These are phyloP conservation scores for Phytophthora melonis DNA, from an alignment of 352 stramenopile genomes.

Conservation along the genomic window DNA sequence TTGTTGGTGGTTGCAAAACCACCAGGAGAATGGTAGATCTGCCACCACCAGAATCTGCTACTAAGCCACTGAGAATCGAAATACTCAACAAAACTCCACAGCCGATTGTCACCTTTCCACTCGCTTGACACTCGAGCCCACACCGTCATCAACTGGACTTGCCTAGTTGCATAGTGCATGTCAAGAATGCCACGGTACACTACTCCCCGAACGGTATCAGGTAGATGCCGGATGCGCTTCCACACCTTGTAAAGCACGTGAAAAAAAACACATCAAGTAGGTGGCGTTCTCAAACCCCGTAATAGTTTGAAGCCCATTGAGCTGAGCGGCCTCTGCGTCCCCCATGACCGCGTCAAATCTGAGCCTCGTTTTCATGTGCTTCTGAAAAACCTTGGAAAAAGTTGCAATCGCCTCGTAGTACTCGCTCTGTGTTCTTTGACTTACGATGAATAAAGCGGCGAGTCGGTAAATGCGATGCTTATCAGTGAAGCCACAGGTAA, in stretches of 20 bases:
- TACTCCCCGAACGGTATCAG: background rate
- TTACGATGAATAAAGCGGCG: too few relatives aligned
- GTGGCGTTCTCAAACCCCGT: too few relatives aligned
- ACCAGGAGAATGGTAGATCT: slow-evolving; percentile 22
- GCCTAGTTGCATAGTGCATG: slow-evolving; percentile 14
- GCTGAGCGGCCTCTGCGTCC: too few relatives aligned
- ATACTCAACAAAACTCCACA: slow-evolving; percentile 10
- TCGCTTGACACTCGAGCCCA: background rate
- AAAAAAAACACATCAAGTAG: slow-evolving; percentile 25
- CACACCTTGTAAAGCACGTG: slow-evolving; percentile 34
- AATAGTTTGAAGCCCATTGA: too few relatives aligned
- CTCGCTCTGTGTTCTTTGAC: too few relatives aligned
- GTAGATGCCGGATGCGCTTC: slow-evolving; percentile 21
- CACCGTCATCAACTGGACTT: background rate
- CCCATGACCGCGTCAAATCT: too few relatives aligned
- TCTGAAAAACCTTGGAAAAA: too few relatives aligned
- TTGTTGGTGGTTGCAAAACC: slow-evolving; percentile 23
- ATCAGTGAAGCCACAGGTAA: too few relatives aligned
- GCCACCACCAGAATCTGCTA: slow-evolving; percentile 22
- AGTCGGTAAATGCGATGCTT: too few relatives aligned
- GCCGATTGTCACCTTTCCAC: background rate
- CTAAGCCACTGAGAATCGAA: slow-evolving; percentile 17
- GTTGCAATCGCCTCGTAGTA: too few relatives aligned
- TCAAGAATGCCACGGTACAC: slow-evolving; percentile 13
- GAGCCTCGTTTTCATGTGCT: too few relatives aligned